A percentile compares a stretch with the other conserved stretches of the same genome.
phyloP scores from a whole-genome alignment of 371 early-diverging fungal genomes.

The Syncephalastrum sp. region DNA sequence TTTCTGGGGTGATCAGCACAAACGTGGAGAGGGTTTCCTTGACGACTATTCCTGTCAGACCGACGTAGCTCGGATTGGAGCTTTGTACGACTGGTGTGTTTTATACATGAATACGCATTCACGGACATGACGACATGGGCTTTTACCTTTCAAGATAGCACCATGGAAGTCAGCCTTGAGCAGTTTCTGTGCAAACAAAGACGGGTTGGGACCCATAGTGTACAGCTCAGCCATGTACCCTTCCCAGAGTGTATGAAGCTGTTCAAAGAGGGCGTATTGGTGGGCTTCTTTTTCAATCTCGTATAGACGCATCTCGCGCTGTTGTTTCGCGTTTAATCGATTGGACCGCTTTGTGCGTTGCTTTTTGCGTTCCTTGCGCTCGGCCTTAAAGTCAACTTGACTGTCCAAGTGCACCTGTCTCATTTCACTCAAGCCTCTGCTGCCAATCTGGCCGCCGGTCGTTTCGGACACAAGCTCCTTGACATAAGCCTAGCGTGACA shows the following conservation, averaged over 20 bases:
- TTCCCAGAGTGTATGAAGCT: constrained; percentile 80
- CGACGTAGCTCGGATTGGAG: constrained; percentile 80
- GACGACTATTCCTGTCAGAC: constrained; percentile 77
- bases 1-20: constrained; percentile 70
- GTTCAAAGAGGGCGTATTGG: constrained; percentile 65
- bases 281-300: constrained; percentile 57
- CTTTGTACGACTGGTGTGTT: constrained; percentile 65
- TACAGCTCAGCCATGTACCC: constrained; percentile 75
- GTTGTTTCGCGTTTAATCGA: constrained; percentile 60
- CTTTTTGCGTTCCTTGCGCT: constrained; percentile 3
- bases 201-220: constrained; percentile 28
- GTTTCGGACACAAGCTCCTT: too few species aligned
- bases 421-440: constrained; percentile 11
- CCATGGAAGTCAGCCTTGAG: constrained; percentile 89
- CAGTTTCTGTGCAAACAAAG: constrained; percentile 60
- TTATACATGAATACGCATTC: constrained; percentile 7
- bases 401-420: constrained; percentile 12
- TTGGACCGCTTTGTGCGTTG: constrained; percentile 10
- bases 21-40: constrained; percentile 90
- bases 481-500: too few species aligned
- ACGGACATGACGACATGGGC: constrained; percentile 1
- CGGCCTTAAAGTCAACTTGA: not conserved
- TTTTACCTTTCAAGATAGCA: constrained; percentile 67
- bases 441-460: too few species aligned
- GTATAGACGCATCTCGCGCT: constrained; percentile 58